These are phyloP conservation scores for Neurospora terricola DNA, from an alignment of 495 filamentous ascomycete species.

Conservation along the genomic window DNA sequence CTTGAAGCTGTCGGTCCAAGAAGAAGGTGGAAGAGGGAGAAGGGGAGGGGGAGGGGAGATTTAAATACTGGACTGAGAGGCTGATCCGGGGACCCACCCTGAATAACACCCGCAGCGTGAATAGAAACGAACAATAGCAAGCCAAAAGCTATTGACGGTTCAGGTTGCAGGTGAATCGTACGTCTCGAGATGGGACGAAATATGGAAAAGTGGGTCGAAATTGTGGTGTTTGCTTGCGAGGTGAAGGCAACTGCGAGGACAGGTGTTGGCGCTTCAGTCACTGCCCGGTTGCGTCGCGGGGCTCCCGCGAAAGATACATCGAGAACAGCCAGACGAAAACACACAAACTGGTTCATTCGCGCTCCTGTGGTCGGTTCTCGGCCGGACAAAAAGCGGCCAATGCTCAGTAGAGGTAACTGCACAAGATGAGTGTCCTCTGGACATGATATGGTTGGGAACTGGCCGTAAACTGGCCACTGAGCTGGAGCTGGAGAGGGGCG, in stretches of 20 bases:
- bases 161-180: neutral
- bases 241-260: neutral
- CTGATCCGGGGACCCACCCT: neutral
- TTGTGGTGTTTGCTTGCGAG: neutral
- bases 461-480: neutral
- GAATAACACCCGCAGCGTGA: neutral
- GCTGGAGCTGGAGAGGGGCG: neutral
- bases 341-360: neutral
- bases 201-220: neutral
- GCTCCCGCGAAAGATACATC: neutral
- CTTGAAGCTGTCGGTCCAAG: neutral
- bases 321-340: neutral
- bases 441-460: neutral
- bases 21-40: neutral
- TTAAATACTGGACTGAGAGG: neutral
- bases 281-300: neutral
- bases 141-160: neutral
- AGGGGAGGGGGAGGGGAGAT: neutral
- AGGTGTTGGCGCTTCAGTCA: neutral
- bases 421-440: neutral
- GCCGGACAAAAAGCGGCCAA: neutral
- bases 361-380: neutral
- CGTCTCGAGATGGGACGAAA: neutral
- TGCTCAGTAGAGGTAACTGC: neutral
- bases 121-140: neutral